Conservation (phyloP, 352 stramenopile species). For the Phytophthora idaei region DNA sequence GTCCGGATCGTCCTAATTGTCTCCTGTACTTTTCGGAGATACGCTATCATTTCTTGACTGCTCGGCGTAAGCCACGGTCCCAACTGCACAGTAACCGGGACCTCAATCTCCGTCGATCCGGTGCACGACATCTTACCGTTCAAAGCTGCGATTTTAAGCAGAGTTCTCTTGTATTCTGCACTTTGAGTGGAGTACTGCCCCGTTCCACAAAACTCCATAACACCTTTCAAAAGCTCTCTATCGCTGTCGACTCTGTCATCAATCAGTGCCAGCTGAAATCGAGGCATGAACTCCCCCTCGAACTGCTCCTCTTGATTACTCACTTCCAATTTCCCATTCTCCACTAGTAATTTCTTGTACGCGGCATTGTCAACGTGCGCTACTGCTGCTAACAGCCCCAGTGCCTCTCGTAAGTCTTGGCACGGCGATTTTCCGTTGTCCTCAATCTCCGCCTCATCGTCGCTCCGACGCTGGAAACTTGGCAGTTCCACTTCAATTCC, state of each 20-base stretch:
- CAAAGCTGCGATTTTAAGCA: conserved; percentile 24
- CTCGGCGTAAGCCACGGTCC: conserved; percentile 24
- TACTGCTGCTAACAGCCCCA: conserved; percentile 26
- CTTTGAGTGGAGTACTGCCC: conserved; percentile 20
- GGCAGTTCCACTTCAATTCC: conserved; percentile 25
- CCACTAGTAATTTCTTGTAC: conserved; percentile 31
- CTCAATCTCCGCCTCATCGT: conserved; percentile 1
- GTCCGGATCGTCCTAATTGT: conserved; percentile 12
- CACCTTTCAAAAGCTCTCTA: conserved; percentile 15
- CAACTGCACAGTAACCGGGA: conserved; percentile 32
- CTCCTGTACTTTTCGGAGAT: conserved; percentile 24
- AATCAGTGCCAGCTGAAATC: conserved; percentile 22
- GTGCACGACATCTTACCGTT: conserved; percentile 10
- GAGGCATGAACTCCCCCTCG: conserved; percentile 20
- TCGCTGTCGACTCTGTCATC: conserved; percentile 8
- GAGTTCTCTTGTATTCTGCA: conserved; percentile 20
- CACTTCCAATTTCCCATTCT: conserved; percentile 13
- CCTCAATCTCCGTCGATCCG: conserved; percentile 33
- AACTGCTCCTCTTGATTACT: conserved; percentile 22
- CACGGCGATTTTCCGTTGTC: not conserved
- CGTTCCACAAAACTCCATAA: conserved; percentile 26
- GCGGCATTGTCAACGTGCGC: conserved; percentile 31
- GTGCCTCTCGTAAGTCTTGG: conserved; percentile 18
- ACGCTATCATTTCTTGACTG: conserved; percentile 19
- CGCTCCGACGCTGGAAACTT: conserved; percentile 8